Evolutionary conservation across 805 yeast genomes (phyloP), one percentile per base, ranked within the genome.

Genomic region (Grigorovia humatica): DNA sequence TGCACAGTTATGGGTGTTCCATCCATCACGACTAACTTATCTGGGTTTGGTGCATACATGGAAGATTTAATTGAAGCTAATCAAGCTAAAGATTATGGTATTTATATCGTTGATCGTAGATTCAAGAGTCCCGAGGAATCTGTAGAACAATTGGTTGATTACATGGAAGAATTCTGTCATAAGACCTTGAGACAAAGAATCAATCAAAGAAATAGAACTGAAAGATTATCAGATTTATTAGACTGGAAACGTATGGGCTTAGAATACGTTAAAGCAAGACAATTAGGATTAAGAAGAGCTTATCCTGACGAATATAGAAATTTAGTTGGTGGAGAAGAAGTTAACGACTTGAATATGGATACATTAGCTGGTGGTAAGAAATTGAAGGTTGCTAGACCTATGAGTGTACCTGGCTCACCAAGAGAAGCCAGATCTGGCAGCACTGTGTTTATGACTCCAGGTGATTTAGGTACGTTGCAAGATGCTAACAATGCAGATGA

Each of bases 1-100:
- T 93, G 99, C 74, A 91, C 99, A 0, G 99, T 93, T 27, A 91
- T 91, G 99, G 98, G 99, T 52, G 95, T 93, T 53, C 99, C 99
- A n/a, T 88, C 96, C 6, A 88, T 91, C 64, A 93, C 99, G 12
- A 91, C 99, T 44, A 91, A 91, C 67, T 73, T 91, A 54, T 88
- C 96, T 2, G 99, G 99, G 1, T 91, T 91, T 65, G 99, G 99
- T 49, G 95, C 98, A 59, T 91, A 91, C 72, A 91, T 91, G 98
- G 99, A 91, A 71, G 97, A 91, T 68, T 76, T 91, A 57, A 91
- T 91, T 67, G 97, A 91, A 66, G 87, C 88, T 63, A 63, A 68
- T 45, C 71, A 68, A 56, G 85, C 97, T 20, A 79, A 85, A 54
- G 98, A 93, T 70, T 93, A 93, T 64, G 99, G 99, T 65, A 93